A percentile compares a stretch with the other conserved stretches of the same genome.
phyloP scores from a whole-genome alignment of 208 protist genomes.

The Leishmania aethiopica region DNA sequence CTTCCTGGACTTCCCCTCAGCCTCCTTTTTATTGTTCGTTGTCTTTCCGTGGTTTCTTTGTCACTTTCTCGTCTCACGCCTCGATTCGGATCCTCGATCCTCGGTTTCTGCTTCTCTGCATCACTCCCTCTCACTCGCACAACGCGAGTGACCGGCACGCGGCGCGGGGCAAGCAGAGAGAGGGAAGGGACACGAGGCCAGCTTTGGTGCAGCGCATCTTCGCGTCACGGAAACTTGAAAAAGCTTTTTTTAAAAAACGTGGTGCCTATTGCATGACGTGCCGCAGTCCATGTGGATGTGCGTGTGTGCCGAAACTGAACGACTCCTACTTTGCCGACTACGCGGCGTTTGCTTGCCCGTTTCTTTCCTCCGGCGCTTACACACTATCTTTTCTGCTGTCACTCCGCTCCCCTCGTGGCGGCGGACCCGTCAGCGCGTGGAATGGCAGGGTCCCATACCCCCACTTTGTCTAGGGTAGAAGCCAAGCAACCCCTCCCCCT shows the following conservation, averaged over 20 bases:
- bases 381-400: background rate
- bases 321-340: background rate
- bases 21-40: background rate
- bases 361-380: background rate
- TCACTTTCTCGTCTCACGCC: background rate
- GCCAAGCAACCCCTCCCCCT: background rate
- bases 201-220: background rate
- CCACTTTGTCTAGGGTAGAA: background rate
- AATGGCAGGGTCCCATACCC: background rate
- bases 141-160: background rate
- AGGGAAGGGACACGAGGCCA: background rate
- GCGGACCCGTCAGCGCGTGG: background rate
- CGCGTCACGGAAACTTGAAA: background rate
- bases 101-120: background rate
- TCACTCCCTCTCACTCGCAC: background rate
- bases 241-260: background rate
- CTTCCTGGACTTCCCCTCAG: background rate
- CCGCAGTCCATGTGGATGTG: background rate
- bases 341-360: background rate
- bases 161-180: background rate
- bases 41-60: background rate
- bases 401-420: background rate
- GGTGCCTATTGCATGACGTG: background rate
- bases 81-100: background rate
- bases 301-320: background rate